A percentile compares a stretch with the other conserved stretches of the same genome.
phyloP scores from a whole-genome alignment of 805 yeast species.

The Candida ipomoeae region DNA sequence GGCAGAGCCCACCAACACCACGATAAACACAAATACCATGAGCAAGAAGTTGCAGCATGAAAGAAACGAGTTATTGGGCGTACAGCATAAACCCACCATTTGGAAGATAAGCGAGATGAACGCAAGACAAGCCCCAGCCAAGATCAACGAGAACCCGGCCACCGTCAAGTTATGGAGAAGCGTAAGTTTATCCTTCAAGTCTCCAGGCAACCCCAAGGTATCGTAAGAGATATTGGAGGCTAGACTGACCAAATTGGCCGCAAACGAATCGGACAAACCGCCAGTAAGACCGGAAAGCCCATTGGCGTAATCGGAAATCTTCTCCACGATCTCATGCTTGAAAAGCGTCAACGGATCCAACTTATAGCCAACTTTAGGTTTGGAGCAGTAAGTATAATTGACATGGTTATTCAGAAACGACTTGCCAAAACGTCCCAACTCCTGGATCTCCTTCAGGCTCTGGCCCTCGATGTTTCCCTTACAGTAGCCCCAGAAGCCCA shows the following conservation, averaged over 20 bases:
- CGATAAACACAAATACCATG: constrained; percentile 43
- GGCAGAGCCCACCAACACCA: constrained; percentile 45
- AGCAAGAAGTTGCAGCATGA: constrained; percentile 42
- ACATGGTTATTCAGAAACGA: constrained; percentile 27
- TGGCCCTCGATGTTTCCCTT: constrained; percentile 23
- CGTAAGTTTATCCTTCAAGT: constrained; percentile 43
- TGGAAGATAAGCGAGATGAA: constrained; percentile 49
- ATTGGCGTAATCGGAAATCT: constrained; percentile 21
- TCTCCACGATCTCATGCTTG: constrained; percentile 30
- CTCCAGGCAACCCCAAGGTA: constrained; percentile 49
- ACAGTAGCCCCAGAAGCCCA: constrained; percentile 44
- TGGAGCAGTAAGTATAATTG: constrained; percentile 47
- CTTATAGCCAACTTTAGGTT: constrained; percentile 51
- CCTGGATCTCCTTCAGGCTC: background rate
- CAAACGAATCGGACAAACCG: constrained; percentile 9
- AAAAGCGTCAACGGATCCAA: constrained; percentile 48
- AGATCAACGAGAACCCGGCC: constrained; percentile 50
- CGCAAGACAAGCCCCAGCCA: constrained; percentile 29
- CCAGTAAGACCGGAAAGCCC: constrained; percentile 18
- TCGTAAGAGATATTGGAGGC: constrained; percentile 20
- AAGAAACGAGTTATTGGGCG: constrained; percentile 42
- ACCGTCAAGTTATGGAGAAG: constrained; percentile 46
- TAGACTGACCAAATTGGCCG: constrained; percentile 11
- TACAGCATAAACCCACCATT: constrained; percentile 38
- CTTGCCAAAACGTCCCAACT: constrained; percentile 14